Evolutionary conservation across 2,329 filamentous ascomycete species (phyloP).

Genomic region (Dothistroma pini): DNA sequence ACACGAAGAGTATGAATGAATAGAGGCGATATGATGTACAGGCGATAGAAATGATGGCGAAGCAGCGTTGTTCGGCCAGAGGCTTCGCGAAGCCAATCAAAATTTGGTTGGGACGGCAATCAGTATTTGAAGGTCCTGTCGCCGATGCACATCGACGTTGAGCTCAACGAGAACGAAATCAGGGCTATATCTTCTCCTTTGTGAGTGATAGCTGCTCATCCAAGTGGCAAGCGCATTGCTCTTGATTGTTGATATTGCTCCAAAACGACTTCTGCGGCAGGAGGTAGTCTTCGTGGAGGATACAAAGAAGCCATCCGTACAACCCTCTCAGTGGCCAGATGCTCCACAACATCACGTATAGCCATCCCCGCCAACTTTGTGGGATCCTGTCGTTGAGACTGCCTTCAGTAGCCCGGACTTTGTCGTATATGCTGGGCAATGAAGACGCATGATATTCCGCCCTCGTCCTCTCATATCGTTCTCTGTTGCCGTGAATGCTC

Average conservation of each 20-base stretch:
- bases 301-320: conserved; percentile 15
- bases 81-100: neutral
- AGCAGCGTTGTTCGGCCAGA: neutral
- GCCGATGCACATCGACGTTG: neutral
- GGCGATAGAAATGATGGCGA: neutral
- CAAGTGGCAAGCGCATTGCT: neutral
- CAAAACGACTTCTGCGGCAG: conserved; percentile 12
- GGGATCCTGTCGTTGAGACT: neutral
- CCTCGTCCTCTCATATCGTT: conserved; percentile 60
- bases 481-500: conserved; percentile 54
- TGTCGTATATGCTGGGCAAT: conserved; percentile 66
- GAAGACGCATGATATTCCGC: conserved; percentile 58
- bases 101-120: neutral
- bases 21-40: neutral
- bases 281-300: conserved; percentile 19
- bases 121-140: neutral
- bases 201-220: neutral
- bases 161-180: neutral
- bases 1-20: conserved; percentile 13
- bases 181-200: neutral
- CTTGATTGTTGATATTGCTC: neutral
- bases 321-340: conserved; percentile 22
- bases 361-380: conserved; percentile 34
- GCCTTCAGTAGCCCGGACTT: conserved; percentile 47
- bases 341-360: conserved; percentile 13